Evolutionary conservation across 768 basidiomycete species (phyloP).

Genomic region (Gloeopeniophorella convolvens): DNA sequence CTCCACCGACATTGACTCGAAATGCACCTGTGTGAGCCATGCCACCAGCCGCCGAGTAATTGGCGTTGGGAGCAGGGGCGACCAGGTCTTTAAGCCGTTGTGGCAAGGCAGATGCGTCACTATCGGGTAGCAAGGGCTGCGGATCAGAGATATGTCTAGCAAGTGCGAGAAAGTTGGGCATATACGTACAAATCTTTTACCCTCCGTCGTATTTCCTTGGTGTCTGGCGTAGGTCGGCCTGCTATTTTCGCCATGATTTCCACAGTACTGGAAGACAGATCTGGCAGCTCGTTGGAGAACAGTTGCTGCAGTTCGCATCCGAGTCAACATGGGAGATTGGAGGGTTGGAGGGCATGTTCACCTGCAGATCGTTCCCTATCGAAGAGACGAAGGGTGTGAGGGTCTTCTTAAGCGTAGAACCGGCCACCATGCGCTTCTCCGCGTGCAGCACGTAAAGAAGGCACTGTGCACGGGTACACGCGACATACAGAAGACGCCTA

Average conservation of each 20-base stretch:
- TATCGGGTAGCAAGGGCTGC: no score
- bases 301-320: slow-evolving; percentile 24
- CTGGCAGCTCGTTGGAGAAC: slow-evolving; percentile 40
- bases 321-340: slow-evolving; percentile 19
- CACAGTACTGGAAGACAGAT: slow-evolving; percentile 38
- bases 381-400: slow-evolving; percentile 55
- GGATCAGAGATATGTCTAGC: no score
- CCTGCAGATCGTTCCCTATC: slow-evolving; percentile 28
- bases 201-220: slow-evolving; percentile 35
- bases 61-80: no score
- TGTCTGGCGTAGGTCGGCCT: slow-evolving; percentile 37
- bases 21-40: no score
- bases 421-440: slow-evolving; percentile 44
- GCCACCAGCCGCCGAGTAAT: no score
- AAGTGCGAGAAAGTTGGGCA: no score
- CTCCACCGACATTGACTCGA: no score
- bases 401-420: slow-evolving; percentile 43
- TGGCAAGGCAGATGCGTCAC: no score
- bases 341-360: neutral
- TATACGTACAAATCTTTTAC: slow-evolving; percentile 47
- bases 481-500: slow-evolving; percentile 83
- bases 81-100: no score
- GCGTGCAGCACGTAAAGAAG: slow-evolving; percentile 56
- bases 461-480: slow-evolving; percentile 78
- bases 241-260: slow-evolving; percentile 50